These are phyloP conservation scores for Hypoxylon trugodes DNA, from an alignment of 495 filamentous ascomycete species.

Conservation along the genomic window DNA sequence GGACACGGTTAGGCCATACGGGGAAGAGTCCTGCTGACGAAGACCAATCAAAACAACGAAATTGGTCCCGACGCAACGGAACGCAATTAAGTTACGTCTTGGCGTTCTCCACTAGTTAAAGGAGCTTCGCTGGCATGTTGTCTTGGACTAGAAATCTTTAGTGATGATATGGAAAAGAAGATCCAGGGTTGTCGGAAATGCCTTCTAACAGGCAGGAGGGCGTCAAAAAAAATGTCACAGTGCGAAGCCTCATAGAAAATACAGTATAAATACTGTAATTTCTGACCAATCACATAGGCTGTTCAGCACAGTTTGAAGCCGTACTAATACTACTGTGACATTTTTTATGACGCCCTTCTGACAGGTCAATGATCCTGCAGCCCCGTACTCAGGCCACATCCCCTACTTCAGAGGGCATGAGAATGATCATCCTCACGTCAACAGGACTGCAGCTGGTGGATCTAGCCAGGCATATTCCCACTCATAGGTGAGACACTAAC, in stretches of 20 bases:
- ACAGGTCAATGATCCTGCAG: constrained; percentile 5
- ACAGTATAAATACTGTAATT: too few species aligned
- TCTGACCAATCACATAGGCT: too few species aligned
- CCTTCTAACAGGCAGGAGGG: constrained; percentile 19
- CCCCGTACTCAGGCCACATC: constrained; percentile 1
- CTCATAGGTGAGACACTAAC: constrained; percentile 15
- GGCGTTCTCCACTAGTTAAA: constrained; percentile 32
- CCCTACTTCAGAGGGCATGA: neutral
- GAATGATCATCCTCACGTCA: constrained; percentile 8
- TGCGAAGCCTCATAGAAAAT: too few species aligned
- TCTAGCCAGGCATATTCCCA: constrained; percentile 8
- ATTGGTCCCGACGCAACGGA: constrained; percentile 35
- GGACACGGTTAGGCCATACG: constrained; percentile 14
- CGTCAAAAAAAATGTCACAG: too few species aligned
- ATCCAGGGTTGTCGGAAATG: constrained; percentile 2
- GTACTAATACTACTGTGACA: too few species aligned
- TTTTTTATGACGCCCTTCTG: too few species aligned
- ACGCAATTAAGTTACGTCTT: constrained; percentile 38
- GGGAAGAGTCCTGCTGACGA: constrained; percentile 13
- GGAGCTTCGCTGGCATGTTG: constrained; percentile 36
- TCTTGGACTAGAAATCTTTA: constrained; percentile 36
- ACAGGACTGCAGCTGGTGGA: constrained; percentile 3
- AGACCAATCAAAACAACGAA: constrained; percentile 28
- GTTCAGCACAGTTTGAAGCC: too few species aligned
- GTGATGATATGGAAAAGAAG: constrained; percentile 26